phyloP scores from a whole-genome alignment of 2,329 filamentous ascomycete genomes.

The Celoporthe dispersa region DNA sequence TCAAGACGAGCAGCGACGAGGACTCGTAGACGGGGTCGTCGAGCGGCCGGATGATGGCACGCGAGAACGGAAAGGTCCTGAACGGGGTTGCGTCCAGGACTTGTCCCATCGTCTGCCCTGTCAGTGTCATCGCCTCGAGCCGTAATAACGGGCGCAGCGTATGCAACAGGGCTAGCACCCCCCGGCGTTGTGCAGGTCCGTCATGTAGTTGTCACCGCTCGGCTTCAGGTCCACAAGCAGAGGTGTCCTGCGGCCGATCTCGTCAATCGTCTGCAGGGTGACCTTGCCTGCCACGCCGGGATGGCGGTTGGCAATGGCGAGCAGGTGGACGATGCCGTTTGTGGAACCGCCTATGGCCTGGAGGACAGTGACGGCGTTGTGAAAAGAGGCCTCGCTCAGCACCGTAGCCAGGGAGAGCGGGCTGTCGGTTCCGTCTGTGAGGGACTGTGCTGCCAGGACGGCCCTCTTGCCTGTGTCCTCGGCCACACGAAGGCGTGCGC shows the following conservation, averaged over 20 bases:
- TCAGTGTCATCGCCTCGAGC: constrained; percentile 79
- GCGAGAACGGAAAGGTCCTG: constrained; percentile 48
- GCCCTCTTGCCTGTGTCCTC: constrained; percentile 71
- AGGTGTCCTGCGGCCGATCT: constrained; percentile 76
- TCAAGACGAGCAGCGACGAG: constrained; percentile 81
- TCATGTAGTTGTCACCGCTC: constrained; percentile 85
- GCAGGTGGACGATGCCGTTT: constrained; percentile 83
- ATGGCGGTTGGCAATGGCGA: constrained; percentile 78
- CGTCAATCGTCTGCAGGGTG: constrained; percentile 78
- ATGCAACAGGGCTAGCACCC: constrained; percentile 81
- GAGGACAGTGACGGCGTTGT: constrained; percentile 85
- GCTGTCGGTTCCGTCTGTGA: constrained; percentile 53
- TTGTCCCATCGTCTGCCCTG: constrained; percentile 79
- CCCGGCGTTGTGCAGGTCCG: constrained; percentile 86
- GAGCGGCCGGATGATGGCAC: constrained; percentile 66
- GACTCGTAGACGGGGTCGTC: constrained; percentile 68
- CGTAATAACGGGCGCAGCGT: constrained; percentile 76
- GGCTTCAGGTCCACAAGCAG: constrained; percentile 87
- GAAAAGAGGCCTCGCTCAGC: constrained; percentile 75
- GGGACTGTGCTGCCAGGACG: constrained; percentile 61
- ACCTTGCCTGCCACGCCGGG: constrained; percentile 67
- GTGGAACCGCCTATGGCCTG: constrained; percentile 86
- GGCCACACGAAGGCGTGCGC: constrained; percentile 80
- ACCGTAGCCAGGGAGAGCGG: constrained; percentile 61
- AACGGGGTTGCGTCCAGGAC: constrained; percentile 74